These are phyloP conservation scores for Angophora floribunda DNA, from an alignment of 345 rosid species.

Conservation along the genomic window DNA sequence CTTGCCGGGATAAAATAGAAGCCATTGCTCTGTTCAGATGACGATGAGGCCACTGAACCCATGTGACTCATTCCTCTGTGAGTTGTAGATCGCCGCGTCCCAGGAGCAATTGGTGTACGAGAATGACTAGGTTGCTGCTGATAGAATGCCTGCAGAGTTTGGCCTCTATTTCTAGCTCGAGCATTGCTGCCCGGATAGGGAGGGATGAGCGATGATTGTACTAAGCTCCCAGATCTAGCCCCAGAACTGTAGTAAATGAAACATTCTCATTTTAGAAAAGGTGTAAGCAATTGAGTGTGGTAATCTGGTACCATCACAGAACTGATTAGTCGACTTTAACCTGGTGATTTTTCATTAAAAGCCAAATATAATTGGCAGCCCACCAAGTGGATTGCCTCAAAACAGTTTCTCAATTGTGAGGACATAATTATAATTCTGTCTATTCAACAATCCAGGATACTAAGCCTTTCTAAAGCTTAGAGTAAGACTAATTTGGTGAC, in stretches of 20 bases:
- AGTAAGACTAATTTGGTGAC: neutral
- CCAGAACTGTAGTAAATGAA: constrained; percentile 28
- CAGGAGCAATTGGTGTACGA: constrained; percentile 15
- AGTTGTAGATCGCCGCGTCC: constrained; percentile 40
- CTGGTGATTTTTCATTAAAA: neutral
- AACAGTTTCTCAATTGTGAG: neutral
- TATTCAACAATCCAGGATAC: neutral
- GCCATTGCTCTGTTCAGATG: constrained; percentile 64
- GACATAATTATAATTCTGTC: neutral
- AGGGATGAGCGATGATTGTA: constrained; percentile 50
- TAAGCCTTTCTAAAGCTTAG: neutral
- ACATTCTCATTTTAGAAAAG: neutral
- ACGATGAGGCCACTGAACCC: constrained; percentile 49
- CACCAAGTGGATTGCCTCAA: neutral
- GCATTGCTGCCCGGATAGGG: constrained; percentile 91
- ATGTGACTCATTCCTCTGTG: constrained; percentile 48
- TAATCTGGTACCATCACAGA: neutral
- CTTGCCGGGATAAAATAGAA: constrained; percentile 55
- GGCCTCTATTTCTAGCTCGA: constrained; percentile 79
- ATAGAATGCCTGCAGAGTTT: constrained; percentile 91
- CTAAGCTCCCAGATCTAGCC: constrained; percentile 69
- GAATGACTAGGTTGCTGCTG: constrained; percentile 61
- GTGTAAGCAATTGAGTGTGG: neutral
- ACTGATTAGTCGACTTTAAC: neutral
- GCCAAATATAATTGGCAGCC: neutral